Percentiles rank a stretch among this genome's conserved stretches.
Evolutionary conservation across 164 flowering plant species (phyloP).

Genomic region (Chimonanthus praecox): DNA sequence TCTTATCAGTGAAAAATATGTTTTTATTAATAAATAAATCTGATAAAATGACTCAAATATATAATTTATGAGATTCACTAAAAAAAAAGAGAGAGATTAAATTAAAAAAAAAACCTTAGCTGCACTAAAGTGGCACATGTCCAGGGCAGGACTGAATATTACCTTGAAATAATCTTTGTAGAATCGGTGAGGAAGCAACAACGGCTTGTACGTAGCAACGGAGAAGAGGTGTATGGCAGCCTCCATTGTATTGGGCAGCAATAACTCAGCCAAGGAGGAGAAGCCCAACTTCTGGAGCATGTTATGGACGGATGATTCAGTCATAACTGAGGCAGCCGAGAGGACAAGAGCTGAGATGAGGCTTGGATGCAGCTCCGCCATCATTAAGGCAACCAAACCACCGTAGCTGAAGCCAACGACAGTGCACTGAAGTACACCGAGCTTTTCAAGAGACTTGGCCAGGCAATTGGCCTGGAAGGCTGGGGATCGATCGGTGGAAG

Average conservation of each 20-base stretch:
- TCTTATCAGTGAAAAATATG: no score
- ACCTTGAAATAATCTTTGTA: conserved; percentile 72
- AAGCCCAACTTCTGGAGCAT: conserved; percentile 45
- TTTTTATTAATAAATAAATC: no score
- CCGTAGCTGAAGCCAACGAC: conserved; percentile 85
- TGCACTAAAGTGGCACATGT: no score
- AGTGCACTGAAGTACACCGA: conserved; percentile 53
- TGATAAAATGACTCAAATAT: no score
- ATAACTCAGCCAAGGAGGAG: conserved; percentile 53
- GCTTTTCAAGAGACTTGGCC: conserved; percentile 38
- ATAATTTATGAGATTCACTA: no score
- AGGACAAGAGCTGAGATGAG: conserved; percentile 51
- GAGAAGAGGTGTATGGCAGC: conserved; percentile 63
- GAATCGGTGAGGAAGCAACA: conserved; percentile 67
- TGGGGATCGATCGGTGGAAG: conserved; percentile 48
- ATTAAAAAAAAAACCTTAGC: no score
- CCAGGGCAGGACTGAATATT: background rate
- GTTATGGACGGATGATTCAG: conserved; percentile 40
- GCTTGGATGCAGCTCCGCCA: conserved; percentile 55
- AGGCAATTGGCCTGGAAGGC: conserved; percentile 62
- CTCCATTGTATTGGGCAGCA: conserved; percentile 59
- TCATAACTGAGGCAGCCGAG: conserved; percentile 59
- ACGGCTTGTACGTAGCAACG: conserved; percentile 53
- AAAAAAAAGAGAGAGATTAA: no score
- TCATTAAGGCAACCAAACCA: conserved; percentile 75